Evolutionary conservation across 139 green algal species (phyloP).

Genomic region (Diplosphaera chodatii): DNA sequence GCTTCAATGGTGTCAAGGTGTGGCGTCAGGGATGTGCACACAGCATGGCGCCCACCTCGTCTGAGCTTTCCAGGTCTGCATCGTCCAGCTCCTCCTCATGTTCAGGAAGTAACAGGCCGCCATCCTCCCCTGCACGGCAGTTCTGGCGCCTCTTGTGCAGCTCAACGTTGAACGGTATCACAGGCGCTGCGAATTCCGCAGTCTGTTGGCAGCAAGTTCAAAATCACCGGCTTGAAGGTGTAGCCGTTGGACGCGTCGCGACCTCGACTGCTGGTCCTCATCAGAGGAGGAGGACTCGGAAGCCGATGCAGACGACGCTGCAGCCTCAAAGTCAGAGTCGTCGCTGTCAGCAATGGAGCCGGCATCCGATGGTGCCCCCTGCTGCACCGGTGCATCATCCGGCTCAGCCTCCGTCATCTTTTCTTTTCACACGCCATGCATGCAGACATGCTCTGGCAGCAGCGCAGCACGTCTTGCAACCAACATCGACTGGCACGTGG

Average conservation of each 20-base stretch:
- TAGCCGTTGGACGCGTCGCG: background rate
- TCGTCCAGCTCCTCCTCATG: background rate
- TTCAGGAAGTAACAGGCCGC: background rate
- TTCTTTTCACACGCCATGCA: background rate
- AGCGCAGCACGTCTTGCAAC: too few relatives aligned
- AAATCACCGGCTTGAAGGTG: background rate
- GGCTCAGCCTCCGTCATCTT: background rate
- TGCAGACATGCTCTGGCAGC: background rate
- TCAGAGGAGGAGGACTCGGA: background rate
- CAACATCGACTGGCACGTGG: background rate
- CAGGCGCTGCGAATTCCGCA: too few relatives aligned
- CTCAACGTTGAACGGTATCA: too few relatives aligned
- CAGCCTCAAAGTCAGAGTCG: background rate
- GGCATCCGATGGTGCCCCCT: background rate
- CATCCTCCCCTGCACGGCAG: background rate
- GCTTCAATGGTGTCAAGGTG: too few relatives aligned
- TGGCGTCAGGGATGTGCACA: too few relatives aligned
- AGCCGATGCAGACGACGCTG: background rate
- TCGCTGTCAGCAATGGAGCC: background rate
- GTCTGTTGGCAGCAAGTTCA: too few relatives aligned
- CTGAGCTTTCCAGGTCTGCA: background rate
- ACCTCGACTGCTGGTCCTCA: background rate
- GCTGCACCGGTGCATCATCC: background rate
- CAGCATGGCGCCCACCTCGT: background rate
- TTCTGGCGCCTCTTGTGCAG: too few relatives aligned